A percentile compares a stretch with the other conserved stretches of the same genome.
Conservation (phyloP, 257 asterid genomes). For the Anisodus acutangulus region DNA sequence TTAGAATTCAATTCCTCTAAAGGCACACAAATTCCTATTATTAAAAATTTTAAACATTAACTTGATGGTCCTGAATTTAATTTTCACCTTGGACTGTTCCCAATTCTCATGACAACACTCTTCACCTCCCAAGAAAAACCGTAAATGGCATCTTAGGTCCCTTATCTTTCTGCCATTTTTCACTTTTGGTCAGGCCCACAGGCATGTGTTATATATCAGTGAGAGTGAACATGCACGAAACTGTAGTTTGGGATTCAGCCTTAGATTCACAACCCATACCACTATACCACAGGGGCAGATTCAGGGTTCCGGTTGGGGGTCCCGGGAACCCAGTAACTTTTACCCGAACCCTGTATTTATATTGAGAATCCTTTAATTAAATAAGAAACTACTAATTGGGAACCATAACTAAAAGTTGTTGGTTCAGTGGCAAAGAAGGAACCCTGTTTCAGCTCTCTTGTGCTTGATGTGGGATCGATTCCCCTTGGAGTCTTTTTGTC, state of each 20-base stretch:
- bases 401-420: no score
- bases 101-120: conserved; percentile 62
- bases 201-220: conserved; percentile 42
- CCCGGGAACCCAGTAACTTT: no score
- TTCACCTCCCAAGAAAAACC: conserved; percentile 32
- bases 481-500: no score
- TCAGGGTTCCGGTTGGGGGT: no score
- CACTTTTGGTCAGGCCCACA: conserved; percentile 43
- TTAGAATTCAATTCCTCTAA: conserved; percentile 36
- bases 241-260: neutral
- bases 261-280: conserved; percentile 29
- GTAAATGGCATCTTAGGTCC: conserved; percentile 43
- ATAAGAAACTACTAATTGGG: no score
- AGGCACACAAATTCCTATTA: conserved; percentile 24
- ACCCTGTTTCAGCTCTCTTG: no score
- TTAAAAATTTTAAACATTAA: conserved; percentile 18
- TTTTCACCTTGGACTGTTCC: conserved; percentile 73
- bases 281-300: no score
- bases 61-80: conserved; percentile 34
- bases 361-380: no score
- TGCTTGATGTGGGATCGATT: no score
- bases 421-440: no score
- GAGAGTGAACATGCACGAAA: conserved; percentile 29
- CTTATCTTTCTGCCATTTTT: conserved; percentile 49
- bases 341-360: no score